A percentile compares a stretch with the other conserved stretches of the same genome.
These are phyloP conservation scores for Senna tora DNA, from an alignment of 306 rosid genomes.

Conservation along the genomic window DNA sequence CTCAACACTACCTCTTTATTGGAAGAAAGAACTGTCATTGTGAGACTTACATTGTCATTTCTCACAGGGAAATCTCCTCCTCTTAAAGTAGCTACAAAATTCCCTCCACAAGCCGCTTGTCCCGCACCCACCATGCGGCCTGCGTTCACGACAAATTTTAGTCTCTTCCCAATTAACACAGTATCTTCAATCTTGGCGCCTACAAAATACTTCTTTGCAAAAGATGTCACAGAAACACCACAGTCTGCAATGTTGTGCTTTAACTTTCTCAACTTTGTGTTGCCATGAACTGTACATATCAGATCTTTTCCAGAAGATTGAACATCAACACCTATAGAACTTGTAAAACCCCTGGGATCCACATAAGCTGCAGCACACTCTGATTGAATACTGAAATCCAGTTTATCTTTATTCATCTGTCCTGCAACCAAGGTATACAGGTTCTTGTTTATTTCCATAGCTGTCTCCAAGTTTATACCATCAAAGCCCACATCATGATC, in stretches of 20 bases:
- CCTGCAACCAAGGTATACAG: slow-evolving; percentile 61
- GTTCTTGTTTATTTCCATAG: slow-evolving; percentile 60
- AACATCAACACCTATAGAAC: slow-evolving; percentile 75
- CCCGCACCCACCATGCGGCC: slow-evolving; percentile 75
- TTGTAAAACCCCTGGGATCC: slow-evolving; percentile 62
- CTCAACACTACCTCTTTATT: slow-evolving; percentile 81
- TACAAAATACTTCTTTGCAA: slow-evolving; percentile 61
- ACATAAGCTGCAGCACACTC: slow-evolving; percentile 81
- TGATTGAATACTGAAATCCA: slow-evolving; percentile 73
- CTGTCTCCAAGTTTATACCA: slow-evolving; percentile 82
- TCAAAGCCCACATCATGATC: slow-evolving; percentile 95
- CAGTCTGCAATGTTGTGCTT: slow-evolving; percentile 69
- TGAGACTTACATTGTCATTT: slow-evolving; percentile 65
- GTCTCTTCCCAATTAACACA: slow-evolving; percentile 72
- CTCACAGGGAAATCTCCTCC: slow-evolving; percentile 88
- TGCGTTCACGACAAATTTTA: slow-evolving; percentile 70
- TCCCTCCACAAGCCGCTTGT: slow-evolving; percentile 83
- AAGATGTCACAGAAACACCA: slow-evolving; percentile 84
- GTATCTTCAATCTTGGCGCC: slow-evolving; percentile 95
- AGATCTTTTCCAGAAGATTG: slow-evolving; percentile 78
- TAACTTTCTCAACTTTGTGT: slow-evolving; percentile 65
- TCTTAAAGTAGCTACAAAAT: slow-evolving; percentile 69
- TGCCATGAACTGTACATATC: slow-evolving; percentile 66
- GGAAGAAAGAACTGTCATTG: slow-evolving; percentile 70
- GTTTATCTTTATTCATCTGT: slow-evolving; percentile 86